A percentile compares a stretch with the other conserved stretches of the same genome.
Evolutionary conservation across 257 asterid genomes (phyloP).

Genomic region (Prunella vulgaris): DNA sequence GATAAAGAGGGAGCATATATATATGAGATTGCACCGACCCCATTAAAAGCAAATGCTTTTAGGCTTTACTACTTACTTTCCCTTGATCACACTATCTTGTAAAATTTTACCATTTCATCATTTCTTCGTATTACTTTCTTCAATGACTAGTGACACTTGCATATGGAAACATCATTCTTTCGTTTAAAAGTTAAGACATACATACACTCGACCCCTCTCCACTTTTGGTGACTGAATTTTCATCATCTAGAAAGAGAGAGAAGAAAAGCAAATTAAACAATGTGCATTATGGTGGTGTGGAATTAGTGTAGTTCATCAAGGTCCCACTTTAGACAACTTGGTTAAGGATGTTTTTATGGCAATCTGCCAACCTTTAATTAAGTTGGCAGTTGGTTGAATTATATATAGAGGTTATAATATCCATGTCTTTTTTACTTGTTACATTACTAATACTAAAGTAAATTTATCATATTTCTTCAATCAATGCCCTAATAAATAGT

Average conservation of each 20-base stretch:
- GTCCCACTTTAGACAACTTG: slow-evolving; percentile 25
- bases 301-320: slow-evolving; percentile 5
- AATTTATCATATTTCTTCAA: no score
- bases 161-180: slow-evolving; percentile 34
- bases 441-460: no score
- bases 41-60: slow-evolving; percentile 25
- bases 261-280: neutral
- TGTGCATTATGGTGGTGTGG: neutral
- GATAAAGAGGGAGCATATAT: slow-evolving; percentile 16
- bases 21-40: slow-evolving; percentile 30
- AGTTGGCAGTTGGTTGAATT: slow-evolving; percentile 6
- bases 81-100: slow-evolving; percentile 9
- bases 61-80: neutral
- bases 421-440: no score
- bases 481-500: no score
- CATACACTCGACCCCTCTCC: neutral
- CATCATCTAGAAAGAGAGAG: slow-evolving; percentile 19
- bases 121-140: slow-evolving; percentile 28
- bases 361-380: neutral
- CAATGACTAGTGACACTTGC: slow-evolving; percentile 15
- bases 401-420: no score
- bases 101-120: slow-evolving; percentile 21
- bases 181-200: slow-evolving; percentile 27
- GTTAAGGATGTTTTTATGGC: slow-evolving; percentile 22
- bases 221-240: slow-evolving; percentile 17